A percentile compares a stretch with the other conserved stretches of the same genome.
phyloP scores from a whole-genome alignment of 2,329 filamentous ascomycete species.

The Tolypocladium album region DNA sequence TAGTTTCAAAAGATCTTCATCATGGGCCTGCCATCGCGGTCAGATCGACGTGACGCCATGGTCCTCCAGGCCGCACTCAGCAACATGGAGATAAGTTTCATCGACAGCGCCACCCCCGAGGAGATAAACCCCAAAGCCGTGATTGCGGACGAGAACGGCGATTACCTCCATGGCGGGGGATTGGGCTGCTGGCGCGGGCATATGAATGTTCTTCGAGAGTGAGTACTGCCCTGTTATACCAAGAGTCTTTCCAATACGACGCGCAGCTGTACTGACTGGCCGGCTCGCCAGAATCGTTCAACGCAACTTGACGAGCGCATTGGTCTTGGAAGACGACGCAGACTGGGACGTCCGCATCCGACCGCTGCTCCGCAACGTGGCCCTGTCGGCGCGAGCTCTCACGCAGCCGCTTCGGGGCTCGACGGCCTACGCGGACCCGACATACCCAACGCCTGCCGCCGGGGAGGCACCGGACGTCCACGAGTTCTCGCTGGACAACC shows the following conservation, averaged over 20 bases:
- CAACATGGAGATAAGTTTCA: constrained; percentile 31
- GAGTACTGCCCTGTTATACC: not conserved
- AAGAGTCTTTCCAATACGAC: too few species aligned
- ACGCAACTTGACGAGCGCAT: constrained; percentile 30
- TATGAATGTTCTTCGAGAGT: constrained; percentile 24
- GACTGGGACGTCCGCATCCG: constrained; percentile 46
- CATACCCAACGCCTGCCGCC: constrained; percentile 7
- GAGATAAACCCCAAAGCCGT: constrained; percentile 25
- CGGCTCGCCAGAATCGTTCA: constrained; percentile 24
- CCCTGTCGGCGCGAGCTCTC: constrained; percentile 23
- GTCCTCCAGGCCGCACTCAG: constrained; percentile 33
- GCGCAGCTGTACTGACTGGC: not conserved
- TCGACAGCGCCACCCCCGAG: constrained; percentile 31
- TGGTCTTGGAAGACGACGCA: constrained; percentile 46
- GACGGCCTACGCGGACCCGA: constrained; percentile 12
- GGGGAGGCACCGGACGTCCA: not conserved
- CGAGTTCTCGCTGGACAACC: constrained; percentile 9
- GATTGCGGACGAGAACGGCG: constrained; percentile 18
- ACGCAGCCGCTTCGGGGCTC: constrained; percentile 15
- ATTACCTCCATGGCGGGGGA: constrained; percentile 14
- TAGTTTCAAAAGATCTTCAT: constrained; percentile 43
- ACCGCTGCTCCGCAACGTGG: constrained; percentile 31
- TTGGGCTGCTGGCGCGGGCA: constrained; percentile 28
- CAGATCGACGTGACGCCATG: constrained; percentile 40
- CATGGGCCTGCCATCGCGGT: constrained; percentile 37